phyloP scores from a whole-genome alignment of 805 yeast genomes.

The Kockiozyma suomiensis region DNA sequence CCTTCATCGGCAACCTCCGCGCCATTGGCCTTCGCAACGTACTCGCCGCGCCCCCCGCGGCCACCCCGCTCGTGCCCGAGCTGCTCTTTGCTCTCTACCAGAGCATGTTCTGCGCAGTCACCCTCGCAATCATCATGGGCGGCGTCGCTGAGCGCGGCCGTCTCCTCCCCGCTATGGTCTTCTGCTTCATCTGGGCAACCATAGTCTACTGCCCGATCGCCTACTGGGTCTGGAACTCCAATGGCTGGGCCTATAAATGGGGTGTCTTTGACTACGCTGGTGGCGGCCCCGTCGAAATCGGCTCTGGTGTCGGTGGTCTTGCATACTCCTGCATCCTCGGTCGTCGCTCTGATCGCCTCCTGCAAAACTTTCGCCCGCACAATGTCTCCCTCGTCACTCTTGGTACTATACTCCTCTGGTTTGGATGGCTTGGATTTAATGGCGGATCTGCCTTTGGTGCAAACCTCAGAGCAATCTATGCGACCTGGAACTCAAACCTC shows the following conservation, averaged over 20 bases:
- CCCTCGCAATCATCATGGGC: slow-evolving; percentile 88
- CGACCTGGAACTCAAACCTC: slow-evolving; percentile 87
- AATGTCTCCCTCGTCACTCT: slow-evolving; percentile 87
- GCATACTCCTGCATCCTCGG: slow-evolving; percentile 72
- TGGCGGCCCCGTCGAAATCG: slow-evolving; percentile 95
- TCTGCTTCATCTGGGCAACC: slow-evolving; percentile 86
- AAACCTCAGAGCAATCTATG: slow-evolving; percentile 78
- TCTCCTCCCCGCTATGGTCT: slow-evolving; percentile 78
- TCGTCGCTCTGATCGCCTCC: slow-evolving; percentile 71
- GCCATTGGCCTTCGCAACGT: slow-evolving; percentile 80
- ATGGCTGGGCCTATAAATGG: slow-evolving; percentile 92
- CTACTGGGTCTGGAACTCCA: slow-evolving; percentile 91
- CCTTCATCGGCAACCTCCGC: slow-evolving; percentile 84
- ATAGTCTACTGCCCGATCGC: slow-evolving; percentile 93
- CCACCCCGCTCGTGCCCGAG: slow-evolving; percentile 65
- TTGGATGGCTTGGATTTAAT: slow-evolving; percentile 96
- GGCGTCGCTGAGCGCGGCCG: slow-evolving; percentile 94
- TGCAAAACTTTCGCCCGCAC: slow-evolving; percentile 75
- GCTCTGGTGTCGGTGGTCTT: slow-evolving; percentile 88
- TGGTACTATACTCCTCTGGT: slow-evolving; percentile 85
- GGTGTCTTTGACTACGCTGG: slow-evolving; percentile 97
- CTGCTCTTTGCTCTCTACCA: slow-evolving; percentile 84
- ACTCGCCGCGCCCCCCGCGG: slow-evolving; percentile 49
- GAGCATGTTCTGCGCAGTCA: slow-evolving; percentile 89
- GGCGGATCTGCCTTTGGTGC: slow-evolving; percentile 88